Conservation (phyloP, 1,284 basidiomycete species). For the Rhodotorula glutinis region DNA sequence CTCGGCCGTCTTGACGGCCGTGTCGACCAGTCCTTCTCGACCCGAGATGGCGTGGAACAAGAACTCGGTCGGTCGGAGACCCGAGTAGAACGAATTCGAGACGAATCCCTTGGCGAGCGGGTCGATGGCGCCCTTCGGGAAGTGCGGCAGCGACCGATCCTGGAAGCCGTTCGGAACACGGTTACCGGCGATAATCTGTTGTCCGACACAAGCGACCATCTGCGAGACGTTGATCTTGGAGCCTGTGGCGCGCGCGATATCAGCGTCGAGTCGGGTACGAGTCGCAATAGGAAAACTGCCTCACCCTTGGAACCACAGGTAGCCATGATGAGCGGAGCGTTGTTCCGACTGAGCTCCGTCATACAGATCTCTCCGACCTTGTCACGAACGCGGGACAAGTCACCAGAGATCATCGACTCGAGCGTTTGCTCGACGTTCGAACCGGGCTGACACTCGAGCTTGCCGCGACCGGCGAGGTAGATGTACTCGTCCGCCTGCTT, state of each 20-base stretch:
- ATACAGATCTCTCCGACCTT: slow-evolving; percentile 97
- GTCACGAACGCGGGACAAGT: slow-evolving; percentile 90
- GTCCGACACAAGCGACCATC: slow-evolving; percentile 99
- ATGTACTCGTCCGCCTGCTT: slow-evolving; percentile 83
- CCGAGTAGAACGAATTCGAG: slow-evolving; percentile 89
- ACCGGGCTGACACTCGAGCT: slow-evolving; percentile 92
- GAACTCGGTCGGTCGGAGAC: slow-evolving; percentile 93
- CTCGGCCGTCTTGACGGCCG: slow-evolving; percentile 98
- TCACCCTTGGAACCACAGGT: slow-evolving; percentile 97
- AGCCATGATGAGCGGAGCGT: slow-evolving; percentile 98
- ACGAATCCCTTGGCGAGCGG: slow-evolving; percentile 99
- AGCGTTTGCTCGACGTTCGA: slow-evolving; percentile 96
- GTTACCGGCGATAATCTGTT: slow-evolving; percentile 96
- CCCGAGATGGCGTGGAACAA: slow-evolving; percentile 99
- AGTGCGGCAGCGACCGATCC: slow-evolving; percentile 96
- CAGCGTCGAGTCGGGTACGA: not conserved
- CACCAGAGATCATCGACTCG: slow-evolving; percentile 90
- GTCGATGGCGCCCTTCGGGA: slow-evolving; percentile 94
- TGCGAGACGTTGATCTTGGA: slow-evolving; percentile 99
- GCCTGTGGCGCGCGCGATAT: slow-evolving; percentile 56
- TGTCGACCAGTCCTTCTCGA: slow-evolving; percentile 97
- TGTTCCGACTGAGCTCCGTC: slow-evolving; percentile 92
- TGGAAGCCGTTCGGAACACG: slow-evolving; percentile 99
- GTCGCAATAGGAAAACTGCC: slow-evolving; percentile 7
- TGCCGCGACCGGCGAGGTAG: slow-evolving; percentile 81